A percentile compares a stretch with the other conserved stretches of the same genome.
Evolutionary conservation across 768 basidiomycete genomes (phyloP).

Genomic region (Cyathus striatus): DNA sequence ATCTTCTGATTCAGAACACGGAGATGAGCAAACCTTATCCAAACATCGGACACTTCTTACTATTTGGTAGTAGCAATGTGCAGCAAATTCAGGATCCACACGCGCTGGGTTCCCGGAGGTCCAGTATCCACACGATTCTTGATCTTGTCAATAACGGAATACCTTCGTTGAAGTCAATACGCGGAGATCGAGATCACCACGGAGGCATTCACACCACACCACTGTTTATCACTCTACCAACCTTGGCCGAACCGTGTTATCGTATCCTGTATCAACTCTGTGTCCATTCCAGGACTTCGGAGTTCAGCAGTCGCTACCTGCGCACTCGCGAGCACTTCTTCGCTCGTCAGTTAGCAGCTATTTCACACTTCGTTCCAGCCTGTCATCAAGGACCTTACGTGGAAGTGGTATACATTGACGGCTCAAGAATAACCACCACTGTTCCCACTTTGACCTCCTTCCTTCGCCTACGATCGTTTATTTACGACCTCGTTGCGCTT

Average conservation of each 20-base stretch:
- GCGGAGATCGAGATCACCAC: conserved; percentile 25
- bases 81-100: conserved; percentile 75
- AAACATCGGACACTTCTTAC: conserved; percentile 82
- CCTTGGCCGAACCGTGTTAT: conserved; percentile 82
- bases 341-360: conserved; percentile 71
- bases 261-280: conserved; percentile 82
- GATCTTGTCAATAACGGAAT: conserved; percentile 72
- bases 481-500: conserved; percentile 81
- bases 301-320: conserved; percentile 78
- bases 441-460: conserved; percentile 67
- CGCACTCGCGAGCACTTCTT: conserved; percentile 89
- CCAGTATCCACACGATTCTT: conserved; percentile 78
- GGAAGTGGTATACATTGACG: conserved; percentile 67
- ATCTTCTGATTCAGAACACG: conserved; percentile 78
- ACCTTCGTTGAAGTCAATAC: conserved; percentile 47
- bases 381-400: conserved; percentile 44
- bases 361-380: conserved; percentile 62
- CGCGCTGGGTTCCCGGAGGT: conserved; percentile 62
- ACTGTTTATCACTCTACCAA: conserved; percentile 61
- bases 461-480: conserved; percentile 77
- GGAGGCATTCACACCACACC: conserved; percentile 35
- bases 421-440: conserved; percentile 61
- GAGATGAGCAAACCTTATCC: conserved; percentile 58
- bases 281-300: conserved; percentile 79
- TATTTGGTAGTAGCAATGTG: conserved; percentile 66